Evolutionary conservation across 129 eudicot species (phyloP), one percentile per base, ranked within the genome.

Genomic region (Ambrosia artemisiifolia): DNA sequence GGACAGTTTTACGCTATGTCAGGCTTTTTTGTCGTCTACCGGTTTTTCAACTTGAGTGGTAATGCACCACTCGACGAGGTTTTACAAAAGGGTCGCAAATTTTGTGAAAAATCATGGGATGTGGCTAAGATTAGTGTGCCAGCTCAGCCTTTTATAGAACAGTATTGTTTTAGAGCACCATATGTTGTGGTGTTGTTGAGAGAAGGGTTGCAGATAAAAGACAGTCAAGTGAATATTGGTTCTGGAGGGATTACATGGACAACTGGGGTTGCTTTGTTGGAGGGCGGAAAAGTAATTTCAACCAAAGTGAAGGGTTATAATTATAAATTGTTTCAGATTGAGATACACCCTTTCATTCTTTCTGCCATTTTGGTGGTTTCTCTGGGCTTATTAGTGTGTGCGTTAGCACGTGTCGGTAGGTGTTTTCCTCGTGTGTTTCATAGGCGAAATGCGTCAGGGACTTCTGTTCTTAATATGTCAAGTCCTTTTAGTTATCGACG

Each of bases 161-260:
- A 95, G 59, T 95, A 95, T 75, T 95, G 99, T 81, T 95, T 95
- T 30, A 86, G 99, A 78, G 94, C 99, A 50, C 99, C 99, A 1
- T 95, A 95, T 66, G 60, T 88, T 56, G 99, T 85, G 47, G 78
- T 72, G 14, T 74, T 95, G 17, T 63, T 95, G 88, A 88, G 99
- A 78, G 88, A 95, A 76, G 99, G 99, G 28, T 69, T 95, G 83
- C 97, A 91, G 48, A 88, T 95, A 73, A 82, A 81, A 67, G 99
- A 91, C 33, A 77, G 82, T 70, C 80, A 86, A 40, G 90, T 90
- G 12, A 77, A 50, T 40, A 81, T 95, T 73, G 99, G 97, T 73
- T 95, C 99, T 28, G 99, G 99, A 65, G 91, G 99, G 61, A 90
- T 88, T 75, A 90, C 99, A 35, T 95, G 99, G 99, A 90, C 99